Evolutionary conservation across 1,139 yeast species (phyloP), one percentile per base, ranked within the genome.

Genomic region (Pneumocystis wakefieldiae): DNA sequence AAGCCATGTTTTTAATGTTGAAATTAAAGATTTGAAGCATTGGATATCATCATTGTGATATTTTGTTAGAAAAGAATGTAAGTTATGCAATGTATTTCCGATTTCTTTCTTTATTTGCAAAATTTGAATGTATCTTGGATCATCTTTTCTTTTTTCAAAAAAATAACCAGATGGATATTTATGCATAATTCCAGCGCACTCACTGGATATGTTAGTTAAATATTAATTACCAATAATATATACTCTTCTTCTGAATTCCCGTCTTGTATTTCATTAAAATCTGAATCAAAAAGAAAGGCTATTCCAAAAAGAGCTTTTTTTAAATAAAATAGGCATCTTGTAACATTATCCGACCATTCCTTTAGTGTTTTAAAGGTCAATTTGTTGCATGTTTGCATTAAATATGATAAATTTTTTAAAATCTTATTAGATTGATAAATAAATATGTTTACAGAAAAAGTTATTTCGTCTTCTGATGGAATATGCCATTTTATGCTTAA

Each of bases 1-100:
- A 67, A 92, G 83, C 90, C 95, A 92, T 12, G 86, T 83, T 69
- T 86, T 84, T 63, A 86, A 73, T 1, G 85, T 85, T 70, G 83
- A 83, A 60, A 90, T 74, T 61, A 86, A 78, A 59, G 84, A 83
- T 68, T 83, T 83, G 72, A 85, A 81, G 24, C 87, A 74, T 19
- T 83, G 82, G n/a, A 88, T 81, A 67, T 88, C 86, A 67, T 87
- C 90, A 63, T 81, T 83, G 64, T 81, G 81, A 63, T 81, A 75
- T 3, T 76, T 73, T 2, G 74, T 70, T 67, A 90, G 73, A 68
- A 80, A 82, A 53, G 75, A 71, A 68, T 79, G 80, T 24, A 87
- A 75, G 6, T 78, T 76, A 70, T 88, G 95, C 63, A 92, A 78
- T 64, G 83, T 77, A 64, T 78, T 77, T 0, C 96, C 97, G 59